Base-by-base conservation (phyloP, 768 basidiomycete genomes). In the Kwoniella sp. region DNA sequence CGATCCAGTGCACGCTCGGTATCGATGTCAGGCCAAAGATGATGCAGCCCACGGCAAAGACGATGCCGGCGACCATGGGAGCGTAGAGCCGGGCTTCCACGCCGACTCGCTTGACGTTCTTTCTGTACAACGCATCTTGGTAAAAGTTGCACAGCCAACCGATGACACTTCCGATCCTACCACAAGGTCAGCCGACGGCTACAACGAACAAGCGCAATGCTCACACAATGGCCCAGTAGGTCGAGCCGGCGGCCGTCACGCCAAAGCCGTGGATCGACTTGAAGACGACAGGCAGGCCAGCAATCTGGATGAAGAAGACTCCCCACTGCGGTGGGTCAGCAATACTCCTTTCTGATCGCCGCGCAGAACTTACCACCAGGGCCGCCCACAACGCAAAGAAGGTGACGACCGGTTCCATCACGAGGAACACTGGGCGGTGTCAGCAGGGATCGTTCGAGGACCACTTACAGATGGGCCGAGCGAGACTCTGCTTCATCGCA, bases 401-500 rank as follows among this genome's bases (percentile, higher is more conserved):
- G 3, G 80, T 75, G 3, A 89, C 88, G 26, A 84, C 79, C 0
- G 85, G 85, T 66, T 91, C 89, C 0, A 85, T 86, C 12, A 80
- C 56, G 51, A 88, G 73, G 20, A 89, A 71, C 50, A 81, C 85
- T 86, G 56, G 4, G 7, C 3, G 5, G 0, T 33, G 46, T 38
- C 46, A 37, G 19, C 23, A 48, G 26, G 40, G 0, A 2, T 19
- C 8, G 26, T 7, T 20, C 12, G 8, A 46, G 25, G n/a, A n/a
- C 50, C 1, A 80, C 84, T 59, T 56, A 87, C 87, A 76, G 19
- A 89, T 67, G 5, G 86, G 87, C 34, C 87, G 78, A 2, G 83
- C 84, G 65, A 84, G 82, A 11, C 85, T 85, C 45, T 84, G 78
- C 62, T 77, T 83, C 57, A 91, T 83, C 53, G 88, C 70, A 0